phyloP scores from a whole-genome alignment of 2,329 filamentous ascomycete species.

The Fusarium setosum region DNA sequence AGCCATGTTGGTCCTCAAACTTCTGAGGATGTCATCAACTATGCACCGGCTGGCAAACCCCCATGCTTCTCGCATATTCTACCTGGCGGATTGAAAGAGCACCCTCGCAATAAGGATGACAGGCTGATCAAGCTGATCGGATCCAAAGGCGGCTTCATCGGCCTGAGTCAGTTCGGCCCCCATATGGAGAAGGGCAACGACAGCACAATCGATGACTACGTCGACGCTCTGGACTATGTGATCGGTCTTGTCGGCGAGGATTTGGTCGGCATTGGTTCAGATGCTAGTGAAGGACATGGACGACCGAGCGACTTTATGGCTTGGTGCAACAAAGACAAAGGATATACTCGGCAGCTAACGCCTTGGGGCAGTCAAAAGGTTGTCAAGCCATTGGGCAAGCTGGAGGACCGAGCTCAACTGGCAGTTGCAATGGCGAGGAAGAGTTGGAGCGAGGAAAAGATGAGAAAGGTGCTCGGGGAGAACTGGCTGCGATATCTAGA shows the following conservation, averaged over 20 bases:
- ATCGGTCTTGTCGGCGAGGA: slow-evolving; percentile 51
- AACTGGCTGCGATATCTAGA: slow-evolving; percentile 53
- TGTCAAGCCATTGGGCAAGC: slow-evolving; percentile 51
- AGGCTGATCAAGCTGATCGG: slow-evolving; percentile 50
- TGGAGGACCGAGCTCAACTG: slow-evolving; percentile 49
- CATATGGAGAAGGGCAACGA: slow-evolving; percentile 54
- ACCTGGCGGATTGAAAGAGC: slow-evolving; percentile 48
- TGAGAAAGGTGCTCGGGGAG: slow-evolving; percentile 52
- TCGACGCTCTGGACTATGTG: slow-evolving; percentile 52
- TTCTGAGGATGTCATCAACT: slow-evolving; percentile 48
- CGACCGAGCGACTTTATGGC: slow-evolving; percentile 53
- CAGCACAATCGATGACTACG: slow-evolving; percentile 54
- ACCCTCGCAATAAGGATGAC: slow-evolving; percentile 53
- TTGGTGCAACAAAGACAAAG: slow-evolving; percentile 56
- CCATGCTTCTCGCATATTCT: slow-evolving; percentile 54
- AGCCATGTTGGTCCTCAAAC: slow-evolving; percentile 50
- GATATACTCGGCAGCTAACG: slow-evolving; percentile 50
- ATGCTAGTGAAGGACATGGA: slow-evolving; percentile 52
- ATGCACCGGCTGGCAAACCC: slow-evolving; percentile 49
- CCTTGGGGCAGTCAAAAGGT: slow-evolving; percentile 55
- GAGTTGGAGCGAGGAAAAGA: slow-evolving; percentile 52
- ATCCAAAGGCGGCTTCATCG: slow-evolving; percentile 51
- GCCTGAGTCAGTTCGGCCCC: slow-evolving; percentile 52
- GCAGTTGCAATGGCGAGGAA: slow-evolving; percentile 51
- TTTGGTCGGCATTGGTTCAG: slow-evolving; percentile 51